phyloP scores from a whole-genome alignment of 2,329 filamentous ascomycete species.

The Xenosphaeropsis pyriputrescens region DNA sequence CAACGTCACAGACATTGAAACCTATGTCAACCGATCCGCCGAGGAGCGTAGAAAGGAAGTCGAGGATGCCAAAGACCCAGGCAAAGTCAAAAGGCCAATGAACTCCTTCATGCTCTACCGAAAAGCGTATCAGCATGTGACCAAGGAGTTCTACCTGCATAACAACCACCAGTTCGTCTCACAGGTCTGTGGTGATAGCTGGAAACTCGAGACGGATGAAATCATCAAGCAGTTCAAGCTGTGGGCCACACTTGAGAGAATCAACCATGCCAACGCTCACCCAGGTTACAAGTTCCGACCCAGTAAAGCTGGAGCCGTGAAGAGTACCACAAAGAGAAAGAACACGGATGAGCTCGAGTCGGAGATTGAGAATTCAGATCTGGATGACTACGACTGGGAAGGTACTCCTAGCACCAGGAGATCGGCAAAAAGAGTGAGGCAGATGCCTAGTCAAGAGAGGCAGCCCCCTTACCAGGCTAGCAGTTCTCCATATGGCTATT shows the following conservation, averaged over 20 bases:
- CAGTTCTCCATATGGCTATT: constrained; percentile 15
- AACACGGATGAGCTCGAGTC: constrained; percentile 20
- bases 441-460: constrained; percentile 7
- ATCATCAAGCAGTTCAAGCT: constrained; percentile 63
- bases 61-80: constrained; percentile 48
- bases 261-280: constrained; percentile 73
- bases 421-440: constrained; percentile 6
- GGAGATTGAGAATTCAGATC: constrained; percentile 23
- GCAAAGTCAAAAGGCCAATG: constrained; percentile 82
- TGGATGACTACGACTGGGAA: constrained; percentile 30
- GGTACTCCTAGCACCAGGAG: constrained; percentile 7
- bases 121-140: constrained; percentile 77
- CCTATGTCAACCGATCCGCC: constrained; percentile 59
- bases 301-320: constrained; percentile 41
- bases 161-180: constrained; percentile 94
- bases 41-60: constrained; percentile 56
- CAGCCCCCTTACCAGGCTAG: constrained; percentile 12
- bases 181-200: constrained; percentile 71
- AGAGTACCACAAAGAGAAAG: constrained; percentile 31
- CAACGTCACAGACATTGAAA: constrained; percentile 62
- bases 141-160: constrained; percentile 65
- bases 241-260: constrained; percentile 66
- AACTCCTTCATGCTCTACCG: constrained; percentile 98
- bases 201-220: constrained; percentile 64
- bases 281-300: constrained; percentile 92